A percentile compares a stretch with the other conserved stretches of the same genome.
phyloP scores from a whole-genome alignment of 179 eudicot species.

The Amaranthus tricolor region DNA sequence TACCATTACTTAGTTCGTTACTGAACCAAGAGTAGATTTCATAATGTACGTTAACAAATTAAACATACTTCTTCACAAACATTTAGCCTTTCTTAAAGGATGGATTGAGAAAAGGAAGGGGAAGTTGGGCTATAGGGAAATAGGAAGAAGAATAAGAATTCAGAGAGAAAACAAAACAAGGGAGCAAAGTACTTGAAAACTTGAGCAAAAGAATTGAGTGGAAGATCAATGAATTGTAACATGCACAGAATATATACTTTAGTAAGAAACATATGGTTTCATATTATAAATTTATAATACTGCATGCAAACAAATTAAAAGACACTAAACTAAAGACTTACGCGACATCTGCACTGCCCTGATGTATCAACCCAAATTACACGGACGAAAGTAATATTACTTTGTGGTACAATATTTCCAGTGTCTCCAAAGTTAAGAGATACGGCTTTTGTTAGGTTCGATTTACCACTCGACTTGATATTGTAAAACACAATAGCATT shows the following conservation, averaged over 20 bases:
- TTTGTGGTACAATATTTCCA: constrained; percentile 31
- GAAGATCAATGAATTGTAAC: neutral
- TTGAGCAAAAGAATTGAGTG: neutral
- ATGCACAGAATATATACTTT: neutral
- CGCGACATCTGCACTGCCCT: constrained; percentile 97
- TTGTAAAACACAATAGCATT: constrained; percentile 77
- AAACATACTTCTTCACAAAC: neutral
- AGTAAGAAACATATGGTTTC: neutral
- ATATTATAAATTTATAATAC: neutral
- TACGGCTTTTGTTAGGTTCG: constrained; percentile 19
- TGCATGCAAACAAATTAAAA: neutral
- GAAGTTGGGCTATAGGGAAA: neutral
- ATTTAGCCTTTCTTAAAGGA: neutral
- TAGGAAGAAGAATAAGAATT: neutral
- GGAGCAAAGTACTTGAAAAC: neutral
- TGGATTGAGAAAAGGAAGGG: neutral
- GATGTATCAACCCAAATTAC: constrained; percentile 87
- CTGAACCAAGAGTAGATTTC: neutral
- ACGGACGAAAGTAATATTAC: constrained; percentile 58
- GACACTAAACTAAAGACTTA: constrained; percentile 31
- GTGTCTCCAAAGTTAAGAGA: constrained; percentile 26
- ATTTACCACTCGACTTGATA: constrained; percentile 32
- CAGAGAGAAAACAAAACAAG: neutral
- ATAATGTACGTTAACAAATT: neutral
- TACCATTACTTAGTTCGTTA: neutral